Conservation (phyloP, 176 grass and related monocot genomes). For the Alopecurus myosuroides region DNA sequence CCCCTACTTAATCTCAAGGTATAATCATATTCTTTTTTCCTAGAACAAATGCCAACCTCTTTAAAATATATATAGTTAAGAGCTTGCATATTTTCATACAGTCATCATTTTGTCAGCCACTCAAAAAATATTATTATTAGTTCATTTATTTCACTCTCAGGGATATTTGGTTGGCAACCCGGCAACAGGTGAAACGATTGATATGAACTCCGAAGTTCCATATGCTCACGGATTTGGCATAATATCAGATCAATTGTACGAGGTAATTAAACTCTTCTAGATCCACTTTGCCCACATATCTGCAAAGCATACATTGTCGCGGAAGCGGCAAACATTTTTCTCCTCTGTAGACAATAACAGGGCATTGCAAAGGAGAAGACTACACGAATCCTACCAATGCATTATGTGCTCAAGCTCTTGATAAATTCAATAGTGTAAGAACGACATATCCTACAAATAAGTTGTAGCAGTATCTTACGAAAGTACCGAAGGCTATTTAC, state of each 20-base stretch:
- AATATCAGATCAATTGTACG: conserved; percentile 49
- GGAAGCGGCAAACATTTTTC: background rate
- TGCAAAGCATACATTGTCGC: background rate
- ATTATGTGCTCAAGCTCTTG: conserved; percentile 26
- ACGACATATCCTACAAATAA: background rate
- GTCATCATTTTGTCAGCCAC: background rate
- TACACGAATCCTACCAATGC: conserved; percentile 8
- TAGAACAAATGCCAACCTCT: background rate
- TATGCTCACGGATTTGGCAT: conserved; percentile 48
- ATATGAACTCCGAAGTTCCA: conserved; percentile 9
- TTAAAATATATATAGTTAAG: background rate
- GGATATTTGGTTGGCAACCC: conserved; percentile 50
- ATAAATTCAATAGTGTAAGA: conserved; percentile 27
- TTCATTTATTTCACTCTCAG: background rate
- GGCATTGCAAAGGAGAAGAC: conserved; percentile 38
- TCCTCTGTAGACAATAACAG: background rate
- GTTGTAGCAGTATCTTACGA: background rate
- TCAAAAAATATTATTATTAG: background rate
- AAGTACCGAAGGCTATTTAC: background rate
- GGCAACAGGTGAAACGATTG: conserved; percentile 1
- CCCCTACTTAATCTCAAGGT: conserved; percentile 15
- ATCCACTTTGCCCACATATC: background rate
- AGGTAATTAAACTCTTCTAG: conserved; percentile 17
- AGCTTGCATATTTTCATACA: background rate
- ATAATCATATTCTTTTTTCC: background rate